Evolutionary conservation across 106 monocot genomes (phyloP).

Genomic region (Dactylorhiza incarnata): DNA sequence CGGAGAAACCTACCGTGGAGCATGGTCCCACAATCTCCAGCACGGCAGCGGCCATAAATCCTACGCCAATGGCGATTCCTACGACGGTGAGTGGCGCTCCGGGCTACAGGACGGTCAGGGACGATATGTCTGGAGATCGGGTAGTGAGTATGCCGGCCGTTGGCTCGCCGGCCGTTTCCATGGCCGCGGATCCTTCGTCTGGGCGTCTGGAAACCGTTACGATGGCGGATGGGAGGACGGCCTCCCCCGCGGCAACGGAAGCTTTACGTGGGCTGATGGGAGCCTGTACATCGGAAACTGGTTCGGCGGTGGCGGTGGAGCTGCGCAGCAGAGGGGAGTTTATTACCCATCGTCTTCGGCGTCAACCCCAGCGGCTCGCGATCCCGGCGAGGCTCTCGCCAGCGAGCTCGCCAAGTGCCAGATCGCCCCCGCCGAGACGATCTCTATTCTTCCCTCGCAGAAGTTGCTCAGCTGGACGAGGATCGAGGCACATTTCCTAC

Average conservation of each 20-base stretch:
- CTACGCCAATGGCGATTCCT: slow-evolving; percentile 60
- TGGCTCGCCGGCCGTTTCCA: slow-evolving; percentile 50
- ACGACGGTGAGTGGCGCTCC: slow-evolving; percentile 61
- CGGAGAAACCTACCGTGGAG: slow-evolving; percentile 50
- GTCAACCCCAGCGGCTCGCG: slow-evolving; percentile 21
- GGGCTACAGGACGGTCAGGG: slow-evolving; percentile 56
- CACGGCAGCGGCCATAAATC: slow-evolving; percentile 48
- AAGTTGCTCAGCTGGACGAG: slow-evolving; percentile 49
- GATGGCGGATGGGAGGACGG: slow-evolving; percentile 74
- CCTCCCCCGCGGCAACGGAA: slow-evolving; percentile 38
- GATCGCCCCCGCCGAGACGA: slow-evolving; percentile 33
- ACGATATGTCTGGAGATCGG: slow-evolving; percentile 50
- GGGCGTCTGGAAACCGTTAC: slow-evolving; percentile 51
- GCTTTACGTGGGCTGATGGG: slow-evolving; percentile 61
- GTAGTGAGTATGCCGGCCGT: slow-evolving; percentile 49
- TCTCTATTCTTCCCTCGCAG: slow-evolving; percentile 58
- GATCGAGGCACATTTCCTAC: slow-evolving; percentile 14
- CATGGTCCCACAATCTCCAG: slow-evolving; percentile 45
- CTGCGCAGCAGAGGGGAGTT: slow-evolving; percentile 25
- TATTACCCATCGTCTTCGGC: slow-evolving; percentile 28
- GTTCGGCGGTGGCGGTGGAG: slow-evolving; percentile 13
- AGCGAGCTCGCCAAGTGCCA: slow-evolving; percentile 32
- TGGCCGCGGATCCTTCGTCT: slow-evolving; percentile 40
- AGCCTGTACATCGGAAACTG: slow-evolving; percentile 43
- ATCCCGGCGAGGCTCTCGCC: slow-evolving; percentile 32